Base-by-base conservation (phyloP, 768 basidiomycete genomes). In the Kwoniella newhampshirensis region DNA sequence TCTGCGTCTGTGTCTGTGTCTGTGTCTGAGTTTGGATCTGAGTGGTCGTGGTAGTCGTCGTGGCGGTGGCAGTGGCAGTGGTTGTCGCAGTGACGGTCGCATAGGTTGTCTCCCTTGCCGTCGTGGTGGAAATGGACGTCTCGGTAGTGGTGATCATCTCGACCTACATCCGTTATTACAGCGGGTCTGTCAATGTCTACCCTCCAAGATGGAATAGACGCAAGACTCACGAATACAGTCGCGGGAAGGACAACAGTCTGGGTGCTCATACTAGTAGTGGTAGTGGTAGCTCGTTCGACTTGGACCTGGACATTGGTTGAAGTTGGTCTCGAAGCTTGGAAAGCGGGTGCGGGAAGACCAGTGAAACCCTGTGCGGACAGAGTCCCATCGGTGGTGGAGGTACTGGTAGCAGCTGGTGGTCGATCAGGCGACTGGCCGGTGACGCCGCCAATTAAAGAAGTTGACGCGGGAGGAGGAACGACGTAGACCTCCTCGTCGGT, bases 111-210 rank as follows among this genome's bases (percentile, higher is more conserved):
- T 42, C 40, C 6, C 40, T 7, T 6, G 17, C n/a, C 7, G 40
- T 42, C 8, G 40, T 42, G 8, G 32, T 32, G 7, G 32, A 32
- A 13, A 42, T n/a, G 40, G 41, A 44, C 21, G 46, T 35, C 17
- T 50, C 40, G 15, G 59, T 61, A 35, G 54, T 55, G 43, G 59
- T 61, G 12, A 61, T 41, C 40, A 61, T 44, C 40, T 61, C 53
- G 30, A 61, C 54, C 54, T 61, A 36, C 23, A 4, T 40, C n/a
- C n/a, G n/a, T 15, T 12, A 15, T 13, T 40, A 5, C 21, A 27
- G 40, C 25, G 35, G 40, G 40, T 8, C 51, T 5, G 42, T 28
- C 17, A 45, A 8, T 32, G 4, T 32, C 6, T 13, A 32, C 32
- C 32, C 6, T 6, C 32, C 32, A 32, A 13, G 6, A 6, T 13